Base-by-base conservation (phyloP, 106 monocot species). In the Dendrobium chrysotoxum region DNA sequence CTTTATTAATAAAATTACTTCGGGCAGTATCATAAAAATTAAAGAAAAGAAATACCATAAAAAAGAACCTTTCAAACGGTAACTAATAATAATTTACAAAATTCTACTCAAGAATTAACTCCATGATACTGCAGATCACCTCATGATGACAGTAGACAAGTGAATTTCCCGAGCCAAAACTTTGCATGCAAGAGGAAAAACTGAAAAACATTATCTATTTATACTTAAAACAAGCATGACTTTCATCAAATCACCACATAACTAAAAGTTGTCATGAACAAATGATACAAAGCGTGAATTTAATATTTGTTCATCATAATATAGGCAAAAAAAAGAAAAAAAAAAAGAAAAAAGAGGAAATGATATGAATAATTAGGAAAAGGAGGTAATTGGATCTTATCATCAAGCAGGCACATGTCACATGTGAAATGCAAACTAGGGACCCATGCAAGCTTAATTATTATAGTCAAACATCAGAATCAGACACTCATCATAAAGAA, bases 351-450 rank as follows among this genome's bases (percentile, higher is more conserved):
- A 15, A 4, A 38, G 12, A 39, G 3, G 39, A 72, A 39, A 72
- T 66, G n/a, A 23, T 66, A 6, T 7, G 26, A 0, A 26, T 26
- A 66, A 7, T 7, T 26, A 28, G n/a, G 26, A 66, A 9, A 66
- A 66, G n/a, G 39, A 38, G 38, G 2, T 72, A 78, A 40, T 40
- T 23, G 66, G 66, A 66, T 28, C 31, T 78, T 42, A 15, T n/a
- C 26, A 79, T 65, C 42, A 79, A 79, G 66, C 40, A 44, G 67
- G 67, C 79, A 66, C 25, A 79, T 79, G 42, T 42, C 79, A 79
- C 84, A 65, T 75, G 79, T 66, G 76, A 66, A 84, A 84, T 77
- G 66, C 76, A 67, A 45, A 40, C 5, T 12, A 80, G 66, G 80
- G 80, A 47, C 75, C 76, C 84, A 79, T 40, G 13, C 79, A 25